Base-by-base conservation (phyloP, 352 stramenopile genomes). In the Phytophthora pluvialis region DNA sequence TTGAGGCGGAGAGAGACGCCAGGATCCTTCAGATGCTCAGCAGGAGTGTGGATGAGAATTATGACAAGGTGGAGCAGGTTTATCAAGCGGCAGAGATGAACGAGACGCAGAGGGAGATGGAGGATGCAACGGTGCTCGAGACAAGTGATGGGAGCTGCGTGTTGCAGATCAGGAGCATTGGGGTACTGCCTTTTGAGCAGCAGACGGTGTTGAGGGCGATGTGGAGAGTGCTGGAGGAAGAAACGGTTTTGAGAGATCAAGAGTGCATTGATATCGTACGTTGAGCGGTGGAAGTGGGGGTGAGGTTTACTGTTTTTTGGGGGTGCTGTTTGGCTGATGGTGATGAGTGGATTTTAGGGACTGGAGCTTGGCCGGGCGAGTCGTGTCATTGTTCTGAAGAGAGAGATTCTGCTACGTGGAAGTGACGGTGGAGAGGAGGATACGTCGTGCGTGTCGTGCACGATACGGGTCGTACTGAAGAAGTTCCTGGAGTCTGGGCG, bases 401-500 rank as follows among this genome's bases (percentile, higher is more conserved):
- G 57, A 32, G 57, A 65, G 15, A 59, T 65, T 59, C 38, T 59
- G 31, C 31, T 65, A 0, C n/a, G 57, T 11, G 57, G 47, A 6
- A 52, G 38, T 40, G 57, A 63, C 35, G 40, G 29, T 36, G 39
- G 53, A 4, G 39, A 52, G 29, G 32, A 46, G 29, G 32, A 46
- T n/a, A 49, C 4, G 1, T 1, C 44, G 15, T 48, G 45, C 29
- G 44, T 51, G 38, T 44, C 45, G 12, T 57, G 52, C n/a, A 64
- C 28, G 28, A 59, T 64, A 12, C 45, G 44, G 3, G 48, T 69
- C 18, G 52, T 69, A 4, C 15, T 64, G 15, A 69, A 69, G 36
- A 45, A 69, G 52, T 69, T 63, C n/a, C 33, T 58, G 42, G 60
- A 69, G 26, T 2, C 40, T 11, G 60, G 48, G 4, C 47, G 60